These are phyloP conservation scores for Viola odorata DNA, from an alignment of 345 rosid genomes.

Conservation along the genomic window DNA sequence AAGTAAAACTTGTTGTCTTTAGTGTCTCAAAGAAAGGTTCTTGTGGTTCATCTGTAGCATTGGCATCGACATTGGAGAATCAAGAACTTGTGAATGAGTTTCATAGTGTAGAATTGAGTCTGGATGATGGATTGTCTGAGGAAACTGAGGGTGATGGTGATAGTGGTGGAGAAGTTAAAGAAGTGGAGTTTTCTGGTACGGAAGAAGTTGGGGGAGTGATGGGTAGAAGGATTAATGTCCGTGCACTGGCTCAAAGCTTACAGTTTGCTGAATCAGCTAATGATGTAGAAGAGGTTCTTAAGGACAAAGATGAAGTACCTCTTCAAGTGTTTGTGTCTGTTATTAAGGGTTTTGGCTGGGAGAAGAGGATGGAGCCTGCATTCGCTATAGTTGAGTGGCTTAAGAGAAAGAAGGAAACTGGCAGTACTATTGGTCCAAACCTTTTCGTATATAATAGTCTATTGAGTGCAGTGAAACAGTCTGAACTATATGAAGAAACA, in stretches of 20 bases:
- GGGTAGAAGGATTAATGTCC: slow-evolving; percentile 48
- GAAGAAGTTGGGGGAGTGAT: slow-evolving; percentile 18
- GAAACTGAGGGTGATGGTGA: slow-evolving; percentile 13
- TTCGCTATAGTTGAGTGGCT: slow-evolving; percentile 82
- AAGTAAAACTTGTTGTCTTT: slow-evolving; percentile 23
- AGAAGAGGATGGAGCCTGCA: slow-evolving; percentile 52
- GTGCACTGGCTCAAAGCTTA: slow-evolving; percentile 46
- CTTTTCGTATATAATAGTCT: slow-evolving; percentile 69
- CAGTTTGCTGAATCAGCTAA: slow-evolving; percentile 57
- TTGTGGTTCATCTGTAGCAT: slow-evolving; percentile 29
- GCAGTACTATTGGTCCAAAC: slow-evolving; percentile 51
- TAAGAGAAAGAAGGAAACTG: slow-evolving; percentile 58
- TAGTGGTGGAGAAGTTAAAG: slow-evolving; percentile 8
- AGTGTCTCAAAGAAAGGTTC: slow-evolving; percentile 31
- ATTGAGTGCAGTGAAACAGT: slow-evolving; percentile 67
- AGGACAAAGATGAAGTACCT: slow-evolving; percentile 58
- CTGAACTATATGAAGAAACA: slow-evolving; percentile 34
- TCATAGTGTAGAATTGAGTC: slow-evolving; percentile 26
- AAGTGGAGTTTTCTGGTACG: slow-evolving; percentile 5
- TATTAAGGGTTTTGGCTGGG: slow-evolving; percentile 70
- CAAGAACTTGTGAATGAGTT: slow-evolving; percentile 40
- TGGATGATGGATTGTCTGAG: slow-evolving; percentile 16
- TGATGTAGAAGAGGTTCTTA: slow-evolving; percentile 67
- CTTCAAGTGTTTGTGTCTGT: slow-evolving; percentile 58
- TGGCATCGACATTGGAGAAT: slow-evolving; percentile 55